These are phyloP conservation scores for Eustoma russellianum DNA, from an alignment of 257 asterid genomes.

Conservation along the genomic window DNA sequence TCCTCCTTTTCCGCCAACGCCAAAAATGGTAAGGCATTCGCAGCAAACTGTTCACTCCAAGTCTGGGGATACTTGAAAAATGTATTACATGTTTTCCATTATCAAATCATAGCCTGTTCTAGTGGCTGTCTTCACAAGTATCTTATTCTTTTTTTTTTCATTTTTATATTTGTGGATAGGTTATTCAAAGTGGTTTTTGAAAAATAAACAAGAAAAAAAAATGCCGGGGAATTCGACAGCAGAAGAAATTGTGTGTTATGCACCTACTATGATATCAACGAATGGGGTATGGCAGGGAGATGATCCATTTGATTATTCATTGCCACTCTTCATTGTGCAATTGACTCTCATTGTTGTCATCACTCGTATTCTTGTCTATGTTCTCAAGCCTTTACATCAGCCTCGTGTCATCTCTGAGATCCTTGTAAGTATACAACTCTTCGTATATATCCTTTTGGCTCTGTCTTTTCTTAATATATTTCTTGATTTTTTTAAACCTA, in stretches of 20 bases:
- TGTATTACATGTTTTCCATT: background rate
- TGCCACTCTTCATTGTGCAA: slow-evolving; percentile 86
- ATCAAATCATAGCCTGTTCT: too few species aligned
- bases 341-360: slow-evolving; percentile 55
- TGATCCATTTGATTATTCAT: slow-evolving; percentile 82
- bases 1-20: background rate
- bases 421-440: slow-evolving; percentile 41
- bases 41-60: too few species aligned
- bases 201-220: background rate
- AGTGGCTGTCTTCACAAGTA: too few species aligned
- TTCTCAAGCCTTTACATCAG: slow-evolving; percentile 80
- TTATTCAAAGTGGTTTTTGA: background rate
- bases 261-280: slow-evolving; percentile 91
- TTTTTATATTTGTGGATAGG: too few species aligned
- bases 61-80: too few species aligned
- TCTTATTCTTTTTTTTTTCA: too few species aligned
- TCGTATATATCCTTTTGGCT: too few species aligned
- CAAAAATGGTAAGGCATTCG: background rate
- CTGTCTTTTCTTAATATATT: too few species aligned
- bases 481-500: too few species aligned
- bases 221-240: slow-evolving; percentile 29
- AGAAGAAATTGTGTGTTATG: slow-evolving; percentile 71
- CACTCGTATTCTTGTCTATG: slow-evolving; percentile 67
- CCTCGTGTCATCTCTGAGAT: slow-evolving; percentile 94
- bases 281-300: slow-evolving; percentile 95